These are phyloP conservation scores for Verticillium longisporum DNA, from an alignment of 2,329 filamentous ascomycete species.

Conservation along the genomic window DNA sequence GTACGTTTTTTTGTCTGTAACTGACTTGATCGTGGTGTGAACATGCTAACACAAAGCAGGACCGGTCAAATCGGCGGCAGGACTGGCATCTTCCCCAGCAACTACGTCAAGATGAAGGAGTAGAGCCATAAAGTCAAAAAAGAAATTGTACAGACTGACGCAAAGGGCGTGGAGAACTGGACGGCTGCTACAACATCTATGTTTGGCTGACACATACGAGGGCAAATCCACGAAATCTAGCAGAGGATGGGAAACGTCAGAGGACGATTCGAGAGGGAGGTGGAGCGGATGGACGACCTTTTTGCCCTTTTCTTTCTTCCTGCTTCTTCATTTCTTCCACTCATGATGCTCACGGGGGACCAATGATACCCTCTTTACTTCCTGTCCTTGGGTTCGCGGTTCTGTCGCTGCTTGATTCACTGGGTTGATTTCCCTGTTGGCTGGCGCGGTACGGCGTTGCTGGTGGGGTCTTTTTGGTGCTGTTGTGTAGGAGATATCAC, in stretches of 20 bases:
- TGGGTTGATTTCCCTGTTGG: not conserved
- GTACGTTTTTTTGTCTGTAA: slow-evolving; percentile 38
- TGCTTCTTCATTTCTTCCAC: not conserved
- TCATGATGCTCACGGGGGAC: not conserved
- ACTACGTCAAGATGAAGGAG: slow-evolving; percentile 62
- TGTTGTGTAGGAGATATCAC: not conserved
- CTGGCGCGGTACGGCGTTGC: not conserved
- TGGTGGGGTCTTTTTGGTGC: not conserved
- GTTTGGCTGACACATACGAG: not conserved
- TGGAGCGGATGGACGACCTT: not conserved
- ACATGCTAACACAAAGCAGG: slow-evolving; percentile 36
- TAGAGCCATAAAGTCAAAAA: slow-evolving; percentile 13
- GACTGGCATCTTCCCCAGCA: slow-evolving; percentile 90
- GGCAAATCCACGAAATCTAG: not conserved
- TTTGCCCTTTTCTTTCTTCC: not conserved
- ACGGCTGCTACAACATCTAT: not conserved
- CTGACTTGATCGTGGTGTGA: slow-evolving; percentile 1
- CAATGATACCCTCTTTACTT: not conserved
- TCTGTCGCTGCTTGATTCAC: not conserved
- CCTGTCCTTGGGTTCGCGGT: not conserved
- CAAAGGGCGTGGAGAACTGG: not conserved
- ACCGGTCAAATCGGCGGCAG: slow-evolving; percentile 80
- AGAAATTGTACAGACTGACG: not conserved
- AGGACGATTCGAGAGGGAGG: not conserved
- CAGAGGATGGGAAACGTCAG: not conserved